A percentile compares a stretch with the other conserved stretches of the same genome.
Conservation (phyloP, 768 basidiomycete genomes). For the Trametes cingulata region DNA sequence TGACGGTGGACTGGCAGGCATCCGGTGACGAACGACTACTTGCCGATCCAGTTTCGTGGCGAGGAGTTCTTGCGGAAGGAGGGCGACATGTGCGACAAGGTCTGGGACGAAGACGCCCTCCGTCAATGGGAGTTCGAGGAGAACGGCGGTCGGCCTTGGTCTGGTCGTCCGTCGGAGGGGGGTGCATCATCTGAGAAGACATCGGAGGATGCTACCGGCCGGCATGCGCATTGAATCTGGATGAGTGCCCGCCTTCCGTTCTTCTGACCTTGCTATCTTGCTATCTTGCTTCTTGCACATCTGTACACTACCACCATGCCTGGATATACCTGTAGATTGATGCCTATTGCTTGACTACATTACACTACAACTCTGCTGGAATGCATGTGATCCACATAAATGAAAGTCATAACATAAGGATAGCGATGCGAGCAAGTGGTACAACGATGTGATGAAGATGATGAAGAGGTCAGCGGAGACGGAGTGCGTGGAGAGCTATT, state of each 20-base stretch:
- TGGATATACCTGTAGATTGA: background rate
- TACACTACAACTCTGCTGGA: background rate
- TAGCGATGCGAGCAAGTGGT: background rate
- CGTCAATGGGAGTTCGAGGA: slow-evolving; percentile 46
- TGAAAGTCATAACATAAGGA: slow-evolving; percentile 5
- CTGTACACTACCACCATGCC: background rate
- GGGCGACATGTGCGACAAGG: slow-evolving; percentile 41
- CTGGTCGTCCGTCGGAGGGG: slow-evolving; percentile 26
- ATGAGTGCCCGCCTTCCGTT: too few relatives aligned
- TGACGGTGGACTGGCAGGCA: slow-evolving; percentile 35
- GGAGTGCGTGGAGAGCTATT: too few relatives aligned
- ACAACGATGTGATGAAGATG: background rate
- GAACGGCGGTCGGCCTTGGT: slow-evolving; percentile 41
- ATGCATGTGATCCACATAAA: slow-evolving; percentile 4
- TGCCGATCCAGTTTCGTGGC: slow-evolving; percentile 45
- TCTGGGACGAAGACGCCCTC: slow-evolving; percentile 51
- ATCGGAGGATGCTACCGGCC: background rate
- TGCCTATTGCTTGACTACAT: background rate
- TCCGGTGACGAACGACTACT: slow-evolving; percentile 54
- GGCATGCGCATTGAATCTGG: too few relatives aligned
- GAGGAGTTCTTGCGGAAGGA: slow-evolving; percentile 40
- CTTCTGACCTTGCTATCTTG: background rate
- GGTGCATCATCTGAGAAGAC: background rate
- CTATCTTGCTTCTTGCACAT: slow-evolving; percentile 1
- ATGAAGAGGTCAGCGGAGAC: too few relatives aligned